These are phyloP conservation scores for Proliferodiscus dingleyae DNA, from an alignment of 2,329 filamentous ascomycete species.

Conservation along the genomic window DNA sequence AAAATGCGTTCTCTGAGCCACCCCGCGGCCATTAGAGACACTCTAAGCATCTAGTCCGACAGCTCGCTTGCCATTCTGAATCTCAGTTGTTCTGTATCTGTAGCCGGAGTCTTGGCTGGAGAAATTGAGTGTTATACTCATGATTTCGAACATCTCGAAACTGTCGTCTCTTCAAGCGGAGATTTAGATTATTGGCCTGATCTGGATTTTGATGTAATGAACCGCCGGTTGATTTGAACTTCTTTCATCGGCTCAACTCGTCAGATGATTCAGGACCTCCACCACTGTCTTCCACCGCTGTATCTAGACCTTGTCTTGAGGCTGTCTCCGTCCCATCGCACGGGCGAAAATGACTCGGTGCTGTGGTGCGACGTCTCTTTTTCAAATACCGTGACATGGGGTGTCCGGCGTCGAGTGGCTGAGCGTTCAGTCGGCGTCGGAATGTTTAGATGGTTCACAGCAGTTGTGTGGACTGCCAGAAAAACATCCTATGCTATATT, in stretches of 20 bases:
- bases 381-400: not conserved
- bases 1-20: not conserved
- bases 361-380: conserved; percentile 8
- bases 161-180: not conserved
- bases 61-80: not conserved
- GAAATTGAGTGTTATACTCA: too few species aligned
- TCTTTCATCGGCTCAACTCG: not conserved
- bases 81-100: not conserved
- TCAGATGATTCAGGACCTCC: not conserved
- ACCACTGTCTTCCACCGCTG: not conserved
- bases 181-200: not conserved
- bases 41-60: not conserved
- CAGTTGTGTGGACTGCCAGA: not conserved
- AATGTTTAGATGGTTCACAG: not conserved
- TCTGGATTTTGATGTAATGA: not conserved
- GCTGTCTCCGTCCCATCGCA: conserved; percentile 6
- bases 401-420: not conserved
- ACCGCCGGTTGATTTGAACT: too few species aligned
- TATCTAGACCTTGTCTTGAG: not conserved
- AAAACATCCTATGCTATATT: conserved; percentile 1
- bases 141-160: not conserved
- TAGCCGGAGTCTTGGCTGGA: not conserved
- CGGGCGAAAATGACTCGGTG: conserved; percentile 8
- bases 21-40: too few species aligned
- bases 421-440: not conserved